Base-by-base conservation (phyloP, 2,329 filamentous ascomycete genomes). In the Hypoxylon sp. region DNA sequence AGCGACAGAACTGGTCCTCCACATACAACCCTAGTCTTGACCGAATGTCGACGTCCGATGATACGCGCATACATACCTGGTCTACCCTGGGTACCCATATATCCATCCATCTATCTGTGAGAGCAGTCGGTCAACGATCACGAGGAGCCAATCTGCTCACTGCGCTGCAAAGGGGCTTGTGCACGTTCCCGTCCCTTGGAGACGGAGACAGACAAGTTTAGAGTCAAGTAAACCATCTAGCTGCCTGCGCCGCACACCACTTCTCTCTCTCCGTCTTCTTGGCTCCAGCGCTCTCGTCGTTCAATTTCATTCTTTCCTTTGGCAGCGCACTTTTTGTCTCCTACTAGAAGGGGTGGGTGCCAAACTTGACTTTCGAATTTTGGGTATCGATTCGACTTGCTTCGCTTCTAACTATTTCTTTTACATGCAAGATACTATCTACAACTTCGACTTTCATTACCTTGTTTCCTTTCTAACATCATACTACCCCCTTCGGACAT, bases 21-120 rank as follows among this genome's bases (percentile, higher is more conserved):
- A 60, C 47, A 51, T n/a, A 68, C 30, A 44, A 54, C 51, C 65
- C 65, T 19, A 52, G 65, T 51, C 37, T 15, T 64, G 41, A 68
- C 65, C 65, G 65, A 68, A 51, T 20, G 6, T 54, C 13, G 24
- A 39, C 41, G 37, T 48, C 58, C 34, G 55, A 41, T 59, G 50
- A 65, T 57, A 19, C 26, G 46, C 26, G 32, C 43, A 37, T 43
- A 47, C 50, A n/a, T n/a, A 6, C 8, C 24, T 26, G n/a, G 13
- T 17, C 34, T 19, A 41, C 7, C 37, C 34, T 26, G 7, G 24
- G 24, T 17, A 41, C 10, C 37, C 8, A 19, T n/a, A n/a, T n/a
- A n/a, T 19, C 37, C 10, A 19, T 41, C 15, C 19, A 19, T 41
- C 37, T 58, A 15, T 34, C 47, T 55, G 13, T 20, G 10, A 26